A percentile compares a stretch with the other conserved stretches of the same genome.
Conservation (phyloP, 2,329 filamentous ascomycete genomes). For the Xylogone sp. region DNA sequence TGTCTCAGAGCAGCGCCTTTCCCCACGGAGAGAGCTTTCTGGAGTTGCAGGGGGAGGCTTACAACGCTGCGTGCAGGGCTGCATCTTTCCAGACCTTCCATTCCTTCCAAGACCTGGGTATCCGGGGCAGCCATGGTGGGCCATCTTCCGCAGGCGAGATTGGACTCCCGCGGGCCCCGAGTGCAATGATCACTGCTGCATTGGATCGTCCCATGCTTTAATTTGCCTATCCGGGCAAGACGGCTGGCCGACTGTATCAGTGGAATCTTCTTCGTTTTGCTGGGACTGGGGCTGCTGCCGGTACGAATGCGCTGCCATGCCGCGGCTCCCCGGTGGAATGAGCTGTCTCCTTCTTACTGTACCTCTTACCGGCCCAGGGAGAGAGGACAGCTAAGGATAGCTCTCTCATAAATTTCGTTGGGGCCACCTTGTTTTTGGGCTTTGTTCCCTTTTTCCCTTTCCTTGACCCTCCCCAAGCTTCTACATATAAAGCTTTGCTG, state of each 20-base stretch:
- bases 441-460: slow-evolving; percentile 2
- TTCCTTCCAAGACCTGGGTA: background rate
- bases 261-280: slow-evolving; percentile 13
- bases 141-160: background rate
- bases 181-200: background rate
- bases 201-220: background rate
- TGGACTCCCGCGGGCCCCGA: background rate
- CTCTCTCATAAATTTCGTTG: slow-evolving; percentile 1
- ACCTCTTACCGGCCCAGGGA: slow-evolving; percentile 4
- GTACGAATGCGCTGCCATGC: background rate
- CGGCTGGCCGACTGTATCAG: background rate
- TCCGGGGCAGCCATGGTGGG: background rate
- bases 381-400: slow-evolving; percentile 7
- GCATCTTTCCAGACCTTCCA: background rate
- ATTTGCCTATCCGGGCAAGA: background rate
- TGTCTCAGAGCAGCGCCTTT: background rate
- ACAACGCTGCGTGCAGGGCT: background rate
- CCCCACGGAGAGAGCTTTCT: background rate
- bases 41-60: background rate
- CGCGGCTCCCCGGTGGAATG: slow-evolving; percentile 18
- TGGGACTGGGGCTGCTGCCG: slow-evolving; percentile 7
- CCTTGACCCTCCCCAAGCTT: slow-evolving; percentile 1
- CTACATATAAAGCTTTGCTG: background rate
- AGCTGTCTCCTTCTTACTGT: slow-evolving; percentile 16
- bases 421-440: background rate